Evolutionary conservation across 768 basidiomycete species (phyloP).

Genomic region (Lentinus tigrinus): DNA sequence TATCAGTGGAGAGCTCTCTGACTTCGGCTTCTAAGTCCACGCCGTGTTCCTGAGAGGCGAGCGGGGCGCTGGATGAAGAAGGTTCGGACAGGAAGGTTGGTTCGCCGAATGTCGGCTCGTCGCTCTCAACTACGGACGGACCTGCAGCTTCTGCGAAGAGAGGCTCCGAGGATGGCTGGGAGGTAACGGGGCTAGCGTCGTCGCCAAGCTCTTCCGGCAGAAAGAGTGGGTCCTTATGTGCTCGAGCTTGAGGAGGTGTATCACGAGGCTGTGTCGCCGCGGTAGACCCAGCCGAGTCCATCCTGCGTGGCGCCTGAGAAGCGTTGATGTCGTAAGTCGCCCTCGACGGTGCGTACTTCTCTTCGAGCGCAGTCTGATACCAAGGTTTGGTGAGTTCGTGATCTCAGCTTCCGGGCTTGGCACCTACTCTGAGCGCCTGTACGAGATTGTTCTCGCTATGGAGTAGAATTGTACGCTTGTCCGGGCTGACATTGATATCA

Average conservation of each 20-base stretch:
- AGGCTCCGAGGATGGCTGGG: neutral
- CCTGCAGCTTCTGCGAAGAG: too few species aligned
- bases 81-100: slow-evolving; percentile 2
- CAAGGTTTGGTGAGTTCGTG: too few species aligned
- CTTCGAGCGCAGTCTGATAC: slow-evolving; percentile 62
- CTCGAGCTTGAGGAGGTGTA: neutral
- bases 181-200: neutral
- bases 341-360: slow-evolving; percentile 63
- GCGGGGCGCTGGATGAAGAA: neutral
- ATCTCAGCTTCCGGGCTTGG: too few species aligned
- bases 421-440: slow-evolving; percentile 67
- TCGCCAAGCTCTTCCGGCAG: slow-evolving; percentile 18
- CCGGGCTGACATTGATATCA: slow-evolving; percentile 95
- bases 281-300: neutral
- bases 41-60: neutral
- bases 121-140: neutral
- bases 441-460: slow-evolving; percentile 85
- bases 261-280: neutral
- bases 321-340: slow-evolving; percentile 63
- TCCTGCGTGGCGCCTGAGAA: neutral
- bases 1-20: neutral
- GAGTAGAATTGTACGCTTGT: slow-evolving; percentile 93
- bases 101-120: slow-evolving; percentile 1
- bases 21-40: neutral
- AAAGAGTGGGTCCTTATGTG: slow-evolving; percentile 19